phyloP scores from a whole-genome alignment of 2,329 filamentous ascomycete genomes.

The Pyrenochaeta sp. region DNA sequence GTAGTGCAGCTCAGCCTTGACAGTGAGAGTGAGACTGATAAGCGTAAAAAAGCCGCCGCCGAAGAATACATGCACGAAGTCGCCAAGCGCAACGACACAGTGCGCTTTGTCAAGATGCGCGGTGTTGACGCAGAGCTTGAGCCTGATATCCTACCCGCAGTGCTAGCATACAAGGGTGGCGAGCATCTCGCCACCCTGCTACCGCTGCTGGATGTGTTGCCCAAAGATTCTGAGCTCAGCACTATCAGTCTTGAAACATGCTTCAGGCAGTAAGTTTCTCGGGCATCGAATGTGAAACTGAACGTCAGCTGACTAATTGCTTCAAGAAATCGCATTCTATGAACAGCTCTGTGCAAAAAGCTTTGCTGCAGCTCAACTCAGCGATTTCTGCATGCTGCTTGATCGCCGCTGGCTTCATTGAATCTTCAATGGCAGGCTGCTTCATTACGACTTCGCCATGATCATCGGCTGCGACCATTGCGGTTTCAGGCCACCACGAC shows the following conservation, averaged over 20 bases:
- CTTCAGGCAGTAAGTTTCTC: constrained; percentile 57
- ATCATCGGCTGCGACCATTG: too few relatives aligned
- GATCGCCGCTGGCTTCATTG: not conserved
- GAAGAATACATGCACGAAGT: constrained; percentile 67
- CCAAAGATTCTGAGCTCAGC: constrained; percentile 63
- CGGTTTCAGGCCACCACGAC: too few relatives aligned
- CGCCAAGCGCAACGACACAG: constrained; percentile 72
- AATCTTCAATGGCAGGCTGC: too few relatives aligned
- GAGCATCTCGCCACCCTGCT: constrained; percentile 92
- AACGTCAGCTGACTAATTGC: constrained; percentile 34
- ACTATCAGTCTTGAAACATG: constrained; percentile 65
- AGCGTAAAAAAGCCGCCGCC: not conserved
- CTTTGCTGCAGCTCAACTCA: not conserved
- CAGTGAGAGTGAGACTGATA: not conserved
- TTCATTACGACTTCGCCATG: too few relatives aligned
- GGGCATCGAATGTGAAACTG: constrained; percentile 15
- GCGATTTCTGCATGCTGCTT: not conserved
- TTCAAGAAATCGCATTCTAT: constrained; percentile 42
- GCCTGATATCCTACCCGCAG: constrained; percentile 82
- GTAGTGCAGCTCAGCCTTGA: not conserved
- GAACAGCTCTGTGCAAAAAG: not conserved
- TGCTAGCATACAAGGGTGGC: constrained; percentile 87
- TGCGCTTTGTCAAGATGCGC: constrained; percentile 90
- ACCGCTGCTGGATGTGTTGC: constrained; percentile 86
- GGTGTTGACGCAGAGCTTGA: constrained; percentile 95